A percentile compares a stretch with the other conserved stretches of the same genome.
Evolutionary conservation across 345 rosid species (phyloP).

Genomic region (Eucalyptus shirleyi): DNA sequence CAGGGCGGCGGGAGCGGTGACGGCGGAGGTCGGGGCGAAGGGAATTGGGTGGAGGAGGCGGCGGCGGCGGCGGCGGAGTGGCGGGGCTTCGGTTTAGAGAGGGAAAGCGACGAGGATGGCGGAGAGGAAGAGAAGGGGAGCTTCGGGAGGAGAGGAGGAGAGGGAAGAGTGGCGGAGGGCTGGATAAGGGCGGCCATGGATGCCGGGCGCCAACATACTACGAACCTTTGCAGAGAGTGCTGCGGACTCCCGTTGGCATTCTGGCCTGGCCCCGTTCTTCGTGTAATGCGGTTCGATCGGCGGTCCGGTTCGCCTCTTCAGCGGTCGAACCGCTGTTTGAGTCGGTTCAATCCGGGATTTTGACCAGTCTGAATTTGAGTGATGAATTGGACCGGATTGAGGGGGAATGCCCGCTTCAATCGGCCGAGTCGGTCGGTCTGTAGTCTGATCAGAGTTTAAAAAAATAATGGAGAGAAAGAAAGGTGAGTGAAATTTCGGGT

Average conservation of each 20-base stretch:
- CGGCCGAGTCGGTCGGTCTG: neutral
- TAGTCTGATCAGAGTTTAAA: neutral
- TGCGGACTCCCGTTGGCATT: neutral
- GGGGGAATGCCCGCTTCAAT: neutral
- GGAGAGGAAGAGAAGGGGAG: slow-evolving; percentile 7
- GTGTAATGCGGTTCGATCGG: neutral
- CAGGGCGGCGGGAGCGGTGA: neutral
- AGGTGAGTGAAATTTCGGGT: neutral
- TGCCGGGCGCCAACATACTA: neutral
- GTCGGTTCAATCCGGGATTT: neutral
- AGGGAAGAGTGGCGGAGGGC: slow-evolving; percentile 2
- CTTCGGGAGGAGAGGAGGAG: neutral
- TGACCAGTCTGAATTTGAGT: neutral
- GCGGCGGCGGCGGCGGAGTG: slow-evolving; percentile 1
- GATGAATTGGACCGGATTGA: neutral
- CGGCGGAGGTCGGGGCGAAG: neutral
- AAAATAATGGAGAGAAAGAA: neutral
- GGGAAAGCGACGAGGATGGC: neutral
- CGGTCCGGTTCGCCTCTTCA: neutral
- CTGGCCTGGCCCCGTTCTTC: neutral
- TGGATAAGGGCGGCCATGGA: slow-evolving; percentile 36
- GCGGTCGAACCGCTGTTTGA: neutral
- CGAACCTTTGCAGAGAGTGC: neutral
- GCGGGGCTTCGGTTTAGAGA: neutral
- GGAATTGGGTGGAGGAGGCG: neutral